Percentiles rank a stretch among this genome's conserved stretches.
These are phyloP conservation scores for Colletotrichum cordylinicola DNA, from an alignment of 2,329 filamentous ascomycete genomes.

Conservation along the genomic window DNA sequence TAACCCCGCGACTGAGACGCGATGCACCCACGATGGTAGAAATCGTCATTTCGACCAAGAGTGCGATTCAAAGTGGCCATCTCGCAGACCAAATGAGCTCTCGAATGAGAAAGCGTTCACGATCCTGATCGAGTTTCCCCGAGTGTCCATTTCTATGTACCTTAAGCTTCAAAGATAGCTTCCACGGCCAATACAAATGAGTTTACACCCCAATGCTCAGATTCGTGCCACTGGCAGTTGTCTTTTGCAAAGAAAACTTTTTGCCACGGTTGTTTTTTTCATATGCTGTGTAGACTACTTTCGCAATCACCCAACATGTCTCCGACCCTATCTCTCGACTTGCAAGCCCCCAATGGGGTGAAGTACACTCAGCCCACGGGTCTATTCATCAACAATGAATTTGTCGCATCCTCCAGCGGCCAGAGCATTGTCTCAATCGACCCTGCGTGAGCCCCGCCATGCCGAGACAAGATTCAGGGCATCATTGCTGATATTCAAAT, in stretches of 20 bases:
- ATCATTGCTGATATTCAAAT: not conserved
- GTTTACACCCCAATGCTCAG: not conserved
- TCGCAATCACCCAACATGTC: not conserved
- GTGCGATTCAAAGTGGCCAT: not conserved
- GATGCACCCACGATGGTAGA: not conserved
- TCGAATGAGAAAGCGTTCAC: not conserved
- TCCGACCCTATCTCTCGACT: conserved; percentile 46
- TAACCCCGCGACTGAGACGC: not conserved
- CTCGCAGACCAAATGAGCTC: not conserved
- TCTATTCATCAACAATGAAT: conserved; percentile 81
- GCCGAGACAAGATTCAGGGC: not conserved
- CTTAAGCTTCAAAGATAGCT: not conserved
- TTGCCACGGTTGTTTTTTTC: not conserved
- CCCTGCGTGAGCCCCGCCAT: conserved; percentile 38
- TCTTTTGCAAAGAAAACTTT: not conserved
- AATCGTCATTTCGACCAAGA: not conserved
- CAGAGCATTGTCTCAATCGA: conserved; percentile 68
- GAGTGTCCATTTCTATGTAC: not conserved
- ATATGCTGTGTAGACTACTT: not conserved
- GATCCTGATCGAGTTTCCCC: not conserved
- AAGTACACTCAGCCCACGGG: conserved; percentile 72
- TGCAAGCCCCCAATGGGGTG: conserved; percentile 73
- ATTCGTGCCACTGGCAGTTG: not conserved
- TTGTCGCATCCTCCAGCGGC: conserved; percentile 62
- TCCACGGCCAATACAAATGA: not conserved